Conservation (phyloP, 2,329 filamentous ascomycete genomes). For the Penicillium sp. region DNA sequence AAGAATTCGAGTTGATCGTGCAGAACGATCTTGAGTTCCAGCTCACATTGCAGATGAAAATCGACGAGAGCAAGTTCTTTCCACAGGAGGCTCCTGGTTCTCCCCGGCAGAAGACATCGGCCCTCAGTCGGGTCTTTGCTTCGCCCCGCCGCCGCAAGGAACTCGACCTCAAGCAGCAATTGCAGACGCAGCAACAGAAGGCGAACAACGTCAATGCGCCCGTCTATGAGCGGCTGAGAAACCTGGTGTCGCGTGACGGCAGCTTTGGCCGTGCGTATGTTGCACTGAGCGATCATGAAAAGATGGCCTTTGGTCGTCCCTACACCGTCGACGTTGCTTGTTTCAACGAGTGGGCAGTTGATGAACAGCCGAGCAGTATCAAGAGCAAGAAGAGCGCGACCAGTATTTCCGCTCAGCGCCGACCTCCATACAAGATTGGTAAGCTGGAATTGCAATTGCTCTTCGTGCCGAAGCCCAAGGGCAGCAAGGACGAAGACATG, state of each 20-base stretch:
- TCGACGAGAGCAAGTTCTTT: constrained; percentile 68
- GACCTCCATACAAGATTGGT: constrained; percentile 92
- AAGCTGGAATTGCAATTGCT: constrained; percentile 90
- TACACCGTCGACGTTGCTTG: constrained; percentile 84
- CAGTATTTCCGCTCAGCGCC: constrained; percentile 53
- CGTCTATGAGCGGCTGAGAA: constrained; percentile 78
- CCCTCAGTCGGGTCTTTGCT: constrained; percentile 86
- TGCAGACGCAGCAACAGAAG: constrained; percentile 73
- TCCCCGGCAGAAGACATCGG: constrained; percentile 74
- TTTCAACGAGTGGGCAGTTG: constrained; percentile 98
- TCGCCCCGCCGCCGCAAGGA: constrained; percentile 97
- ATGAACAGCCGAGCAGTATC: constrained; percentile 77
- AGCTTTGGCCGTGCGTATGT: constrained; percentile 94
- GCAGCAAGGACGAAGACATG: constrained; percentile 86
- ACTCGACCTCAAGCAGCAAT: constrained; percentile 73
- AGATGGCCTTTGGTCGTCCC: constrained; percentile 78
- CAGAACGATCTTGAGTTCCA: constrained; percentile 98
- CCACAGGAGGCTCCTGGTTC: constrained; percentile 42
- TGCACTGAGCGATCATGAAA: constrained; percentile 86
- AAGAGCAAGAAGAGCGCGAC: constrained; percentile 80
- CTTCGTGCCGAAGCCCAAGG: constrained; percentile 89
- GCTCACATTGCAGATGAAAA: constrained; percentile 89
- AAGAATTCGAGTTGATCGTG: constrained; percentile 96
- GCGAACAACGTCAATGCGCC: constrained; percentile 51
- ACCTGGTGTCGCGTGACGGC: constrained; percentile 81